Evolutionary conservation across 2,329 filamentous ascomycete genomes (phyloP).

Genomic region (Amylocarpus encephaloides): DNA sequence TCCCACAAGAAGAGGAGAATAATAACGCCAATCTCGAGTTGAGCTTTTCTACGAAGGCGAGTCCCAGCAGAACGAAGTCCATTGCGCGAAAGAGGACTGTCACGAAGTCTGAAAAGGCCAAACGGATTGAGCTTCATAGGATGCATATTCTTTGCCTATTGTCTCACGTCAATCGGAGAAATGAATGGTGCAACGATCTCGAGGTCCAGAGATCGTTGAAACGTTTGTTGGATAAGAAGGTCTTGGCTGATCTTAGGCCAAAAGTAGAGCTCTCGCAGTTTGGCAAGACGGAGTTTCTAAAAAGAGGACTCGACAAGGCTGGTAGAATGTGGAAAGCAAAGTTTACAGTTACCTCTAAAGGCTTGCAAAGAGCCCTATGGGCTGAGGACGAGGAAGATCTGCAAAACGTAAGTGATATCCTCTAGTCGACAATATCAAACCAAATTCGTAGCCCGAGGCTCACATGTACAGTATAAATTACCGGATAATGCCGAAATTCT

Average conservation of each 20-base stretch:
- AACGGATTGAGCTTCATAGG: conserved; percentile 74
- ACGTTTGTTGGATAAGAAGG: conserved; percentile 59
- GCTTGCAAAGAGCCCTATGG: conserved; percentile 69
- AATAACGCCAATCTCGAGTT: conserved; percentile 30
- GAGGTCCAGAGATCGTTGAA: conserved; percentile 61
- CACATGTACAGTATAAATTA: conserved; percentile 16
- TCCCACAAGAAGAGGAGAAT: conserved; percentile 25
- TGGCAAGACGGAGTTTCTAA: conserved; percentile 66
- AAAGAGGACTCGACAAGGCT: conserved; percentile 68
- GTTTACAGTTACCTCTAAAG: conserved; percentile 66
- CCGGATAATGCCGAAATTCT: conserved; percentile 50
- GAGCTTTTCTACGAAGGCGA: conserved; percentile 26
- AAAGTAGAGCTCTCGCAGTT: conserved; percentile 64
- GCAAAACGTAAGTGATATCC: conserved; percentile 42
- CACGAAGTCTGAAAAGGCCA: conserved; percentile 46
- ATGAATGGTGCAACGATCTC: conserved; percentile 80
- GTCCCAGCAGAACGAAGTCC: conserved; percentile 11
- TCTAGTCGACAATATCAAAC: not conserved
- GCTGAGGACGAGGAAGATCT: conserved; percentile 58
- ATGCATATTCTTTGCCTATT: conserved; percentile 78
- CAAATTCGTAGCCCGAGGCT: too few species aligned
- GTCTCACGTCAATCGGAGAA: conserved; percentile 69
- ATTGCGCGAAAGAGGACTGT: conserved; percentile 40
- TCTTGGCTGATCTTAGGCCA: conserved; percentile 62
- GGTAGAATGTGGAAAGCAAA: conserved; percentile 60